Evolutionary conservation across 768 basidiomycete species (phyloP).

Genomic region (Myochromella boudieri): DNA sequence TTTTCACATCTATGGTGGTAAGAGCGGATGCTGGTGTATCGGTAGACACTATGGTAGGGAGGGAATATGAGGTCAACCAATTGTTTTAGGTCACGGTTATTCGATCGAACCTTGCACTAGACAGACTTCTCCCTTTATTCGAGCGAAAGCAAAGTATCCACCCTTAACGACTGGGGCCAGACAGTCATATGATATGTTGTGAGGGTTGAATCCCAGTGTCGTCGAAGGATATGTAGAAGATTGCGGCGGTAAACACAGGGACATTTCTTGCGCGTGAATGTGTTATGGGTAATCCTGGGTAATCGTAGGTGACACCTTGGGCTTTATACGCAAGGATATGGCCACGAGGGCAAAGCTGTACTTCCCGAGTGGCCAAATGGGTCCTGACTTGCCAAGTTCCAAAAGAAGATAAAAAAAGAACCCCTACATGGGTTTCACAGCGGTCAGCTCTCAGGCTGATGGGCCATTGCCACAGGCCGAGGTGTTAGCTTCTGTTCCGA

Average conservation of each 20-base stretch:
- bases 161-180: constrained; percentile 34
- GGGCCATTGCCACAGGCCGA: not conserved
- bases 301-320: too few relatives aligned
- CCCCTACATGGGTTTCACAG: not conserved
- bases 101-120: constrained; percentile 59
- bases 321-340: too few relatives aligned
- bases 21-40: constrained; percentile 43
- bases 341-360: constrained; percentile 34
- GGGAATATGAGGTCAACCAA: not conserved
- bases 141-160: constrained; percentile 54
- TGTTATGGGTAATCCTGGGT: too few relatives aligned
- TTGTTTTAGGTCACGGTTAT: not conserved
- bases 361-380: constrained; percentile 20
- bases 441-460: constrained; percentile 1
- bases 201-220: not conserved
- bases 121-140: constrained; percentile 54
- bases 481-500: not conserved
- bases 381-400: constrained; percentile 13
- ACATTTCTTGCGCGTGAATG: too few relatives aligned
- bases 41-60: constrained; percentile 30
- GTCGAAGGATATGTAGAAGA: constrained; percentile 5
- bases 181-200: constrained; percentile 6
- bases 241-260: too few relatives aligned
- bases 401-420: constrained; percentile 7
- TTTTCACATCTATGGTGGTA: constrained; percentile 48